These are phyloP conservation scores for Seminavis robusta DNA, from an alignment of 108 stramenopile genomes.

Conservation along the genomic window DNA sequence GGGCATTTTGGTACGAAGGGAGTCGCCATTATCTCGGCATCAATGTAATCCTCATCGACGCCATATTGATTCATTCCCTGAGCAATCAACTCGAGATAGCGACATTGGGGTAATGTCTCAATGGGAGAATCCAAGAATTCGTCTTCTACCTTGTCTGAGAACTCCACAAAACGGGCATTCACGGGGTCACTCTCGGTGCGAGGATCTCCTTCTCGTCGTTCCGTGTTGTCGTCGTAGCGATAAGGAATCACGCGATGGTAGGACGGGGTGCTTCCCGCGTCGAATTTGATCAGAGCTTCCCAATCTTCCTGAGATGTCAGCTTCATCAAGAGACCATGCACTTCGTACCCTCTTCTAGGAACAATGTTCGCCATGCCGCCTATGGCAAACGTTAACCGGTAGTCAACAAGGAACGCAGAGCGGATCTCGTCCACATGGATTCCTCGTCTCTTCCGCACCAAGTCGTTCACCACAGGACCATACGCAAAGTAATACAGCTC, in stretches of 20 bases:
- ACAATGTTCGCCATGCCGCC: conserved; percentile 23
- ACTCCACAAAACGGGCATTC: too few relatives aligned
- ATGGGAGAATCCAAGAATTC: not conserved
- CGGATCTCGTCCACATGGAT: not conserved
- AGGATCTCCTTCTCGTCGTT: not conserved
- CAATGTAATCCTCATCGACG: conserved; percentile 20
- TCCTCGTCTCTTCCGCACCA: conserved; percentile 18
- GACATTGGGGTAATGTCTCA: conserved; percentile 18
- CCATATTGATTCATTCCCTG: conserved; percentile 17
- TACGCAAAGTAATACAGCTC: conserved; percentile 31
- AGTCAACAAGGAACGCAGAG: conserved; percentile 20
- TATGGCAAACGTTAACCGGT: conserved; percentile 17
- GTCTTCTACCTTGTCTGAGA: not conserved
- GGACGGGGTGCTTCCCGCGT: too few relatives aligned
- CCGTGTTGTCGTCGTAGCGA: conserved; percentile 1
- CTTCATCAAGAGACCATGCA: conserved; percentile 25
- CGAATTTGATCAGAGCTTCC: conserved; percentile 6
- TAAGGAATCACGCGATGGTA: conserved; percentile 16
- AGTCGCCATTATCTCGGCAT: conserved; percentile 10
- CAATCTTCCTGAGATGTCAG: conserved; percentile 12
- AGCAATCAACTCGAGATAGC: conserved; percentile 27
- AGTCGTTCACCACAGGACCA: conserved; percentile 26
- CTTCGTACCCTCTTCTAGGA: conserved; percentile 18
- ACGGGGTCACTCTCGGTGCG: too few relatives aligned
- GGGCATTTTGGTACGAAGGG: conserved; percentile 8